A percentile compares a stretch with the other conserved stretches of the same genome.
Evolutionary conservation across 2,329 filamentous ascomycete species (phyloP).

Genomic region (Pseudogymnoascus destructans): DNA sequence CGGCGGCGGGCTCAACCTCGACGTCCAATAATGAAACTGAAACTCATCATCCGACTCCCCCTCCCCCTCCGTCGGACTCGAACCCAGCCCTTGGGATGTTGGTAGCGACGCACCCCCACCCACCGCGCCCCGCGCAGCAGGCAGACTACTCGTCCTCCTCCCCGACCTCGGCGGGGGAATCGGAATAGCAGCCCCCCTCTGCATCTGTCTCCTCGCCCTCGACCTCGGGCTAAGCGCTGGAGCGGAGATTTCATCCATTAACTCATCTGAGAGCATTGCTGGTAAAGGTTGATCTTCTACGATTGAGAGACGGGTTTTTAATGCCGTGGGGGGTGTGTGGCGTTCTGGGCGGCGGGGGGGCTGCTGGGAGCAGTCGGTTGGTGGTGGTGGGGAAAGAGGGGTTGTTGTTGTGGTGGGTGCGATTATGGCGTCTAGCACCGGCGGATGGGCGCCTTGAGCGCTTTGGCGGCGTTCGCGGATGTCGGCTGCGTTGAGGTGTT

Average conservation of each 20-base stretch:
- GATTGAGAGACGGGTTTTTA: not conserved
- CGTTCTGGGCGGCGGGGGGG: too few relatives aligned
- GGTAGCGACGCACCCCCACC: too few relatives aligned
- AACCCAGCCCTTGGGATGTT: too few relatives aligned
- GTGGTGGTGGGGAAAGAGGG: not conserved
- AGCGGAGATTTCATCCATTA: not conserved
- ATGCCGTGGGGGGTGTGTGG: not conserved
- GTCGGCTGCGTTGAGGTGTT: not conserved
- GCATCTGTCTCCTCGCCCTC: too few relatives aligned
- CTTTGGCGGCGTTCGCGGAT: not conserved
- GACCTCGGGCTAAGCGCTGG: not conserved
- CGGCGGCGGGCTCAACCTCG: not conserved
- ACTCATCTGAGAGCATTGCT: not conserved
- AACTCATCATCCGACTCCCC: not conserved
- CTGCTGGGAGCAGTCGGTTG: not conserved
- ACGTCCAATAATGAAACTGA: not conserved
- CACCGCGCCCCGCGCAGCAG: too few relatives aligned
- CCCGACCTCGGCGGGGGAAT: not conserved
- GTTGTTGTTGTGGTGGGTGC: not conserved
- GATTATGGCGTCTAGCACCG: not conserved
- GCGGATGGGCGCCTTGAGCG: not conserved
- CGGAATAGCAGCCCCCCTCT: too few relatives aligned
- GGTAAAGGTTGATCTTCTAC: not conserved
- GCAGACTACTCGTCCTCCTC: not conserved
- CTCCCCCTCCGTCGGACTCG: not conserved